phyloP scores from a whole-genome alignment of 208 protist species.

The Acanthamoeba royreba region DNA sequence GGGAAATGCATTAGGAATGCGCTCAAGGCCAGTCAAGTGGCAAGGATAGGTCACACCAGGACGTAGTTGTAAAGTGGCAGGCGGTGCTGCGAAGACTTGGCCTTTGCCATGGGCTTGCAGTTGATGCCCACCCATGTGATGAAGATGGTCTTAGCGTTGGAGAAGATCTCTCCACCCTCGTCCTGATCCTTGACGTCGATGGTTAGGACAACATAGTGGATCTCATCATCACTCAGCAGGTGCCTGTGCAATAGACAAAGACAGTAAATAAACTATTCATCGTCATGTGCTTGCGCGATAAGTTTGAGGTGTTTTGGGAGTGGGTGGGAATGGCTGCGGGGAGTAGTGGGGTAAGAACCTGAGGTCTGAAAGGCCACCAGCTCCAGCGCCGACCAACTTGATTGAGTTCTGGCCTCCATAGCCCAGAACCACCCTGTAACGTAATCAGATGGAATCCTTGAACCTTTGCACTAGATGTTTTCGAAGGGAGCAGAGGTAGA shows the following conservation, averaged over 20 bases:
- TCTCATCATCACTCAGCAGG: not conserved
- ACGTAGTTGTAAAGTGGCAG: slow-evolving; percentile 17
- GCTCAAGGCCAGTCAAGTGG: too few species aligned
- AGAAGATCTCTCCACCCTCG: not conserved
- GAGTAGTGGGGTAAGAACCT: not conserved
- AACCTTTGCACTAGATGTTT: not conserved
- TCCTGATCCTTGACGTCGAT: not conserved
- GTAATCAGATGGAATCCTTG: not conserved
- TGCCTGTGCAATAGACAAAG: not conserved
- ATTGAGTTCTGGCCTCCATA: not conserved
- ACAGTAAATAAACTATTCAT: too few species aligned
- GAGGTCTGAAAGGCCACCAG: not conserved
- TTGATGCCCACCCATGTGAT: slow-evolving; percentile 45
- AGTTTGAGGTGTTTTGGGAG: not conserved
- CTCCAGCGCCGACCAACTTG: not conserved
- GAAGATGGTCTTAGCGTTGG: not conserved
- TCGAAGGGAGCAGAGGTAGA: not conserved
- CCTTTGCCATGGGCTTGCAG: slow-evolving; percentile 37
- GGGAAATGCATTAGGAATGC: too few species aligned
- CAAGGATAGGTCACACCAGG: not conserved
- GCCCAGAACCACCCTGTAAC: not conserved
- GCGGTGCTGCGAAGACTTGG: slow-evolving; percentile 9
- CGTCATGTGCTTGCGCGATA: too few species aligned
- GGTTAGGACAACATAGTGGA: not conserved
- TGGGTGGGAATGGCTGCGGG: too few species aligned